These are phyloP conservation scores for Yamadazyma kitorensis DNA, from an alignment of 805 yeast genomes.

Conservation along the genomic window DNA sequence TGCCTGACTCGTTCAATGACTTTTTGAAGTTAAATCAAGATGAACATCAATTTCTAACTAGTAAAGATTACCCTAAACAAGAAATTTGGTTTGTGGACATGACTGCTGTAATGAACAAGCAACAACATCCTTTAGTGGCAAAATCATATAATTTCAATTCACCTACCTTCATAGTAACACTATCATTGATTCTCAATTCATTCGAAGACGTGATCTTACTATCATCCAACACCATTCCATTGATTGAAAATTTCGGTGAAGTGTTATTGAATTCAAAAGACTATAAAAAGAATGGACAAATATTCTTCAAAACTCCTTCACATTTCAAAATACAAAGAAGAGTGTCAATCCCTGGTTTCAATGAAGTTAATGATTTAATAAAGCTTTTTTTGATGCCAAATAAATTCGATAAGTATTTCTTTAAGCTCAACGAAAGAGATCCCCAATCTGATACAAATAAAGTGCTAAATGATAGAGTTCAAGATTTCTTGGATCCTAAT, in stretches of 20 bases:
- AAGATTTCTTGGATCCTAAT: conserved; percentile 24
- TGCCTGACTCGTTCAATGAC: conserved; percentile 13
- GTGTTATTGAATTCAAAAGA: conserved; percentile 17
- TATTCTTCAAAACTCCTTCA: conserved; percentile 29
- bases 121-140: conserved; percentile 15
- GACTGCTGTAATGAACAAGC: conserved; percentile 13
- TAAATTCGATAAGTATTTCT: conserved; percentile 16
- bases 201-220: conserved; percentile 30
- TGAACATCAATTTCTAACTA: conserved; percentile 3
- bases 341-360: conserved; percentile 25
- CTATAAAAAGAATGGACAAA: conserved; percentile 22
- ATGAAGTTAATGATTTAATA: conserved; percentile 26
- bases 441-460: conserved; percentile 12
- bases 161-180: conserved; percentile 15
- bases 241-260: conserved; percentile 16
- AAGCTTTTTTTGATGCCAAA: conserved; percentile 19
- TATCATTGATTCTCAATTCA: conserved; percentile 30
- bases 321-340: conserved; percentile 16
- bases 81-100: conserved; percentile 27
- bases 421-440: conserved; percentile 15
- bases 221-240: conserved; percentile 25
- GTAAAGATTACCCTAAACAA: conserved; percentile 20
- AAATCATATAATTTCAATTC: conserved; percentile 10
- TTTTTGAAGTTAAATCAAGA: conserved; percentile 3
- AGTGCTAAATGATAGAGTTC: conserved; percentile 21